Conservation (phyloP, 768 basidiomycete species). For the Trametes elegans region DNA sequence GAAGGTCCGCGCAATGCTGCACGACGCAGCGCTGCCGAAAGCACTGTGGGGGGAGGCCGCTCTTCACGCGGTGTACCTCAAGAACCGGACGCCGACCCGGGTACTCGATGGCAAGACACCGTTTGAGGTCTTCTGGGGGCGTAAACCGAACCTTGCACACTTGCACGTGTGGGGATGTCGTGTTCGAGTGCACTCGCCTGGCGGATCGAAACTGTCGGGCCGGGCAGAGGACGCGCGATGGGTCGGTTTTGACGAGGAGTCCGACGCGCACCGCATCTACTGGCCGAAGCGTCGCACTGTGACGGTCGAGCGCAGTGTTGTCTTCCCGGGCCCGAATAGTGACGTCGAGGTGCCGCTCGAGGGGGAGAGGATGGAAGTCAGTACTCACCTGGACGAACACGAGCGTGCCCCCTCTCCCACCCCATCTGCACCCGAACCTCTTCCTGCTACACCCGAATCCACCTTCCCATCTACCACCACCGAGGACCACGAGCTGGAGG, state of each 20-base stretch:
- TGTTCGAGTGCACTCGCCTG: constrained; percentile 7
- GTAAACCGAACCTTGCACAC: constrained; percentile 17
- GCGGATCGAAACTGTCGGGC: constrained; percentile 6
- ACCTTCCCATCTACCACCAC: no score
- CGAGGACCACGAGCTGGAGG: neutral
- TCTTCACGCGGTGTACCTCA: constrained; percentile 22
- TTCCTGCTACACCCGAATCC: no score
- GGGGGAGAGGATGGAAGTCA: constrained; percentile 2
- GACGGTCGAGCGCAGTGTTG: constrained; percentile 30
- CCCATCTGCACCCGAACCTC: neutral
- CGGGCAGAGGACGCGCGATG: constrained; percentile 5
- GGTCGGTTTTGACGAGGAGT: constrained; percentile 18
- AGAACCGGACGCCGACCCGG: constrained; percentile 19
- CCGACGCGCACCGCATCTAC: constrained; percentile 34
- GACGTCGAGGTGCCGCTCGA: constrained; percentile 14
- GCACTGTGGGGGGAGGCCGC: constrained; percentile 33
- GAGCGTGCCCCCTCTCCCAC: neutral
- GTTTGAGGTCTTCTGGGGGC: constrained; percentile 17
- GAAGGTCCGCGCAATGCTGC: constrained; percentile 27
- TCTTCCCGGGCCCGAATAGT: neutral
- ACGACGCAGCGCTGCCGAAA: constrained; percentile 20
- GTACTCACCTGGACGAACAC: neutral
- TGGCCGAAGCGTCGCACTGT: constrained; percentile 31
- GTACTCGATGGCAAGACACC: constrained; percentile 21
- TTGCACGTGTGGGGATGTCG: constrained; percentile 15